Evolutionary conservation across 768 basidiomycete genomes (phyloP), one percentile per base, ranked within the genome.

Genomic region (Tricholoma sp.): DNA sequence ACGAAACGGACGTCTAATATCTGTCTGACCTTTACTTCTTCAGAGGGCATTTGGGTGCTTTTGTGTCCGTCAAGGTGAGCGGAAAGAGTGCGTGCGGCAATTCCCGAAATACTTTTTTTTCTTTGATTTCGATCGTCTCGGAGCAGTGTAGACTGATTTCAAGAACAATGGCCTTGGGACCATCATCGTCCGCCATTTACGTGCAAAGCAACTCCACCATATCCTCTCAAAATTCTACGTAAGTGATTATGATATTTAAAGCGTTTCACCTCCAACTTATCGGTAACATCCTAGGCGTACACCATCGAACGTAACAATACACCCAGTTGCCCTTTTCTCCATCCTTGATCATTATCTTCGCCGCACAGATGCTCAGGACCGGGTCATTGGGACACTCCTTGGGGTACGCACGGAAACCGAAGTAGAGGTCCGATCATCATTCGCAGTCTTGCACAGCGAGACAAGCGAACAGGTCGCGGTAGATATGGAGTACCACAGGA

Each of bases 341-440:
- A 91, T 98, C 76, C 86, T 98, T 62, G 95, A 97, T 74, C 95
- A 98, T 77, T 95, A 94, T 73, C 85, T 98, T 52, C 89, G 96
- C 15, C 84, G 93, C 58, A 86, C 83, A 39, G 85, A 89, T 62
- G 71, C 77, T 28, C 89, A 94, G 64, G 86, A 87, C 57, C 86
- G 95, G 56, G 96, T 98, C 15, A 96, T 98, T 68, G 96, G 96
- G 18, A 97, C 96, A 0, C 84, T 98, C 29, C 86, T 98, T 20
- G 96, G 96, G 15, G 82, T 81, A 52, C 84, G 96, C 59, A 83
- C 80, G 29, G 80, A 79, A 48, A 76, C 78, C 51, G 78, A 83
- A 56, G 75, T 98, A 59, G 88, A 91, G 62, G 85, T 97, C 59
- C 81, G 85, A 55, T 88, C 85, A 50, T 83, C 91, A 12, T 98